Base-by-base conservation (phyloP, 192 early-diverging fungal species). In the Dissophora globulifera region DNA sequence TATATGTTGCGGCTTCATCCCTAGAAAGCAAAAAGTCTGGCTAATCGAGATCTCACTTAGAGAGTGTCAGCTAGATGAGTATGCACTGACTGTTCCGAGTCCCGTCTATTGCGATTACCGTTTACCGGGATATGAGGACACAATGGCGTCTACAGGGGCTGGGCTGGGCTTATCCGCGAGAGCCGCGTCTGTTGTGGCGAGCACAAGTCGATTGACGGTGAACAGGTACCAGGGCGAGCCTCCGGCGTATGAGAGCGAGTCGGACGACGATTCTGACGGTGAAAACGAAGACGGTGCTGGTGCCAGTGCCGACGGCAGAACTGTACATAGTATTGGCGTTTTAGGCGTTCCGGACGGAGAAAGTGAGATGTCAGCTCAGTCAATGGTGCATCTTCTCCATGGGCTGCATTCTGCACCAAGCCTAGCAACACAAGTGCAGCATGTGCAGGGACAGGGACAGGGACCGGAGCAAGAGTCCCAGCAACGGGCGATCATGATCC, bases 71-170 rank as follows among this genome's bases (percentile, higher is more conserved):
- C 25, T 76, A 58, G 72, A 76, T 29, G 72, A 76, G 25, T 66
- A 76, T 27, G 29, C 58, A 7, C 15, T 76, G 51, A 67, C 35
- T 11, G 64, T 76, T 1, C 72, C 72, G 3, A 76, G 51, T 17
- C 72, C 72, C 12, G 72, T 76, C 4, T 76, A 76, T 26, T 76
- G 63, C 13, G 72, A 47, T 20, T 76, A 76, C 23, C 63, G 72
- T 4, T 25, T 76, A n/a, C 72, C 72, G 0, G 58, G 43, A 13
- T 76, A 76, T 26, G 63, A 67, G 0, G 72, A 76, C 26, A 33
- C 35, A 6, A 33, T 75, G 55, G 17, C 47, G 3, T 38, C 35
- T 38, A 48, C 11, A 12, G 53, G 52, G 10, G 13, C 38, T 20
- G 57, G 1, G 0, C 3, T 4, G 7, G 32, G 43, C 9, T 3